A percentile compares a stretch with the other conserved stretches of the same genome.
phyloP scores from a whole-genome alignment of 768 basidiomycete genomes.

The Gymnopilus junonius region DNA sequence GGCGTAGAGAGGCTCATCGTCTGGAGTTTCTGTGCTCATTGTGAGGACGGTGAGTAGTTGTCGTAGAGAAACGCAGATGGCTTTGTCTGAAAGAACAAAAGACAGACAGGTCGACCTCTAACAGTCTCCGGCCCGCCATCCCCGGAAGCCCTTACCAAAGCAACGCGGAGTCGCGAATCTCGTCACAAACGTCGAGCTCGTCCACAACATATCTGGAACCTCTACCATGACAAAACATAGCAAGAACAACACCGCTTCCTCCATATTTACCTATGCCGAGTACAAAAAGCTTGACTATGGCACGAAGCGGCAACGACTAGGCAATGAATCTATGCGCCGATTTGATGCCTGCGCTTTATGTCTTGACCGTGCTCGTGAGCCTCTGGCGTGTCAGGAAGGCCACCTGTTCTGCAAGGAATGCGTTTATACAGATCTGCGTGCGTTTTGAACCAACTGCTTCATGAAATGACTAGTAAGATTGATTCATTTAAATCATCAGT shows the following conservation, averaged over 20 bases:
- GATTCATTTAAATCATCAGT: slow-evolving; percentile 48
- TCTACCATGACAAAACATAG: slow-evolving; percentile 80
- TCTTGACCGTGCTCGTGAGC: slow-evolving; percentile 80
- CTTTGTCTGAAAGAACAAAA: slow-evolving; percentile 12
- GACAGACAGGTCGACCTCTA: slow-evolving; percentile 1
- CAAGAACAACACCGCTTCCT: slow-evolving; percentile 90
- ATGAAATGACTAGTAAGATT: neutral
- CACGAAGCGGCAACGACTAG: slow-evolving; percentile 81
- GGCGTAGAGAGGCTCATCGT: slow-evolving; percentile 47
- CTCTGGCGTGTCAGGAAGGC: slow-evolving; percentile 82
- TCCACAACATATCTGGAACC: neutral
- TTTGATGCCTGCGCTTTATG: slow-evolving; percentile 94
- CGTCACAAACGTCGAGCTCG: slow-evolving; percentile 1
- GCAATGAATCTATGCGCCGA: slow-evolving; percentile 90
- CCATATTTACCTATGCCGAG: slow-evolving; percentile 89
- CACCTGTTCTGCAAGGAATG: slow-evolving; percentile 98
- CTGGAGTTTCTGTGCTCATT: slow-evolving; percentile 8
- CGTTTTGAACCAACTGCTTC: slow-evolving; percentile 27
- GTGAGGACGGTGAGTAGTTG: neutral
- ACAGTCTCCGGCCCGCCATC: neutral
- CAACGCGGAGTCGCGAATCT: neutral
- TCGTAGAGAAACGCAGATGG: neutral
- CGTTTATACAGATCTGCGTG: slow-evolving; percentile 82
- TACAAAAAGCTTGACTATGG: slow-evolving; percentile 87
- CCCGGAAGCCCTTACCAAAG: neutral